Base-by-base conservation (phyloP, 129 eudicot genomes). In the Cynara cardunculus region DNA sequence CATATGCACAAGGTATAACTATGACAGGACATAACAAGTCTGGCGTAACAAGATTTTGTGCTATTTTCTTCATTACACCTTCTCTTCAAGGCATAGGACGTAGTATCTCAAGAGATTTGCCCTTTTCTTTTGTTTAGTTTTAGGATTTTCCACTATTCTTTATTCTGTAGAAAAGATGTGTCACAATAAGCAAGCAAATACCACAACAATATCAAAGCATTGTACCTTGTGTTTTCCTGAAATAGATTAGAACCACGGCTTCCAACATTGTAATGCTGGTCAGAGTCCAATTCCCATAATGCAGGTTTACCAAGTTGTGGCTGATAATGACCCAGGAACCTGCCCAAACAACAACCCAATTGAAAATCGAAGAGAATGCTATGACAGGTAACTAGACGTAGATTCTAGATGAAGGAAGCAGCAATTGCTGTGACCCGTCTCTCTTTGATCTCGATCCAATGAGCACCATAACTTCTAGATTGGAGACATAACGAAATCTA, bases 321-420 rank as follows among this genome's bases (percentile, higher is more conserved):
- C 84, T 86, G 98, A 86, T 92, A 92, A 83, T 92, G 93, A 37
- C 99, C 99, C 87, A 96, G 84, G 82, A 96, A 96, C 87, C 99
- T 96, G 92, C 71, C n/a, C 81, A 86, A 32, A 64, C 65, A 41
- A 18, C 28, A 3, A 34, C 34, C 68, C 78, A 71, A 62, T 34
- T 26, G 1, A 70, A 25, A 41, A 70, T 30, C 22, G 32, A 21
- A 44, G 49, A 73, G 64, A 44, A 14, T 31, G 34, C 25, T 59
- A 59, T 59, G 25, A 59, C 25, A 59, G 25, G 67, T 11, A 74
- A 74, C 25, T 41, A 10, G 16, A 39, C 5, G 44, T 24, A 34
- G 12, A 28, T 18, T 31, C 37, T 64, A 64, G 19, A 46, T 46
- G 4, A 74, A 26, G 11, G 37, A 41, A 2, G 46, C 67, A 46